Conservation (phyloP, 1,284 basidiomycete species). For the Heterobasidion annosum region DNA sequence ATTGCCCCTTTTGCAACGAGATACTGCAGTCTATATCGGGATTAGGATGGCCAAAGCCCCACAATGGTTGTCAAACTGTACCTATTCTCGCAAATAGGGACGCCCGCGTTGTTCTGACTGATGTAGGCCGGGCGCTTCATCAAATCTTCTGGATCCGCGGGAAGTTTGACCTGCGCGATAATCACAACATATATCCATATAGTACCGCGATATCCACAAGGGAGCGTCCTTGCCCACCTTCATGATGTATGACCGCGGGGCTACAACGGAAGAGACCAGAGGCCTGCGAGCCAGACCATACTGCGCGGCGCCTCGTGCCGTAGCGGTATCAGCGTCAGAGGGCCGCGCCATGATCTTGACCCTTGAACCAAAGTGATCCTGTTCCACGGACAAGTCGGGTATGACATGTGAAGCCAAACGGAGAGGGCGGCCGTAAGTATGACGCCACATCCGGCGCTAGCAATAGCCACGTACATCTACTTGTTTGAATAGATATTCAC, state of each 20-base stretch:
- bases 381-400: neutral
- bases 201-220: neutral
- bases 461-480: constrained; percentile 42
- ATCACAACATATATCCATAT: neutral
- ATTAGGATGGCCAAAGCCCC: constrained; percentile 14
- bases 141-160: constrained; percentile 72
- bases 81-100: constrained; percentile 76
- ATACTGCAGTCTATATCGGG: constrained; percentile 56
- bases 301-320: constrained; percentile 70
- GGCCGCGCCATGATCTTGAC: constrained; percentile 71
- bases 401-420: neutral
- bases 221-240: constrained; percentile 34
- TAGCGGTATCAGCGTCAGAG: constrained; percentile 76
- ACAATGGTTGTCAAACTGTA: constrained; percentile 17
- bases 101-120: constrained; percentile 61
- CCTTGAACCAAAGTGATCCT: constrained; percentile 55
- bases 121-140: constrained; percentile 77
- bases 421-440: neutral
- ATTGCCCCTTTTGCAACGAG: constrained; percentile 78
- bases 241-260: constrained; percentile 76
- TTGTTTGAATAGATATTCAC: constrained; percentile 68
- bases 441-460: neutral
- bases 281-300: constrained; percentile 70
- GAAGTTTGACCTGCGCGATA: constrained; percentile 62
- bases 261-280: constrained; percentile 70